Evolutionary conservation across 1,139 yeast species (phyloP), one percentile per base, ranked within the genome.

Genomic region (Zygosaccharomyces sapae): DNA sequence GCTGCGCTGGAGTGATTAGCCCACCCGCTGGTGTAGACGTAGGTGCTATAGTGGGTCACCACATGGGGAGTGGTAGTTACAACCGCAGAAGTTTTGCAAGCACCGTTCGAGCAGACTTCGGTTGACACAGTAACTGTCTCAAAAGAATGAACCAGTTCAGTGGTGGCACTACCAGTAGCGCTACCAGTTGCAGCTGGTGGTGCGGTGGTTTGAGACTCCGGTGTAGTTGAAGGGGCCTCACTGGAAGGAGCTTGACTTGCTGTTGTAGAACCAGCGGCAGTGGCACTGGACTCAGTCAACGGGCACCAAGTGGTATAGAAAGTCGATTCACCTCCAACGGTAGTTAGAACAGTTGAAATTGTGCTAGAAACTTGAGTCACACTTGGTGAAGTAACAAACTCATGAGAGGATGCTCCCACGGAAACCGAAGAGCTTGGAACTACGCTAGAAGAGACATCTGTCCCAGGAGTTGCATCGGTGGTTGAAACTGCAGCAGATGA

Each of bases 281-380:
- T 29, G 12, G 35, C 25, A 7, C 25, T 22, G 25, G 25, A 22
- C 5, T 22, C 35, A 6, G 54, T 43, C 18, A 55, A 33, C 50
- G 78, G 79, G 53, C 80, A 76, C 64, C 71, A 66, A 46, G 81
- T 76, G 55, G 80, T 74, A 70, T 72, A 74, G 38, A 62, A 61
- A 39, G 80, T 76, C 47, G 62, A 67, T 37, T 67, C 68, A 47
- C 76, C 79, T 43, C 68, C 58, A 35, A 68, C 67, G 38, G 79
- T 74, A 41, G 68, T 65, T 49, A 77, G 72, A 47, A 73, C 71
- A 1, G 62, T 56, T 4, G 61, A 51, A 12, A 38, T 38, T 4
- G 34, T 38, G 5, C 34, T n/a, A 9, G 37, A 10, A 8, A 20
- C 22, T 19, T 22, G 44, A 12, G 24, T 1, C 13, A 29, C 22